A percentile compares a stretch with the other conserved stretches of the same genome.
phyloP scores from a whole-genome alignment of 768 basidiomycete species.

The Tubosaeta brunneosetosa region DNA sequence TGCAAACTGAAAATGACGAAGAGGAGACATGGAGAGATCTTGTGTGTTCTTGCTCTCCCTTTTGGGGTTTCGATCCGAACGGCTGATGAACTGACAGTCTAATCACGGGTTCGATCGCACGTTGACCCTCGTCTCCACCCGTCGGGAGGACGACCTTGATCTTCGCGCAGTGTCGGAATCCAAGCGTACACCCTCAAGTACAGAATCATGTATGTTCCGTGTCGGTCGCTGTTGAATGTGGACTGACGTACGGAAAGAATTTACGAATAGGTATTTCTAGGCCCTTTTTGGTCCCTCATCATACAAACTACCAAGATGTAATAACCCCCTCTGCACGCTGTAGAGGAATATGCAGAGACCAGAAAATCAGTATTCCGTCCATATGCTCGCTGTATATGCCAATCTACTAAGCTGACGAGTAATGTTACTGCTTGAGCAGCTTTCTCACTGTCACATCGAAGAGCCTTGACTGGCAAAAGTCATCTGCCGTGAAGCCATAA shows the following conservation, averaged over 20 bases:
- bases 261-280: constrained; percentile 5
- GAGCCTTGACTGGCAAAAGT: neutral
- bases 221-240: neutral
- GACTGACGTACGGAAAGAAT: constrained; percentile 17
- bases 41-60: constrained; percentile 36
- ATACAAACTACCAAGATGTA: constrained; percentile 14
- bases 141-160: constrained; percentile 46
- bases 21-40: constrained; percentile 83
- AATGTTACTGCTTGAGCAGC: neutral
- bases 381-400: constrained; percentile 7
- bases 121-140: constrained; percentile 53
- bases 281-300: constrained; percentile 1
- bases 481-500: neutral
- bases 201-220: constrained; percentile 16
- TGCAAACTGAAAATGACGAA: constrained; percentile 83
- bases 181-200: constrained; percentile 10
- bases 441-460: neutral
- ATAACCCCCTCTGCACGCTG: constrained; percentile 5
- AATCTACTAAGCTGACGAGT: neutral
- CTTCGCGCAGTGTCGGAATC: constrained; percentile 7
- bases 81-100: constrained; percentile 38
- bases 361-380: constrained; percentile 2
- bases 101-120: constrained; percentile 73
- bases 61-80: constrained; percentile 2
- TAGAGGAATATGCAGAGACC: constrained; percentile 5